Evolutionary conservation across 768 basidiomycete species (phyloP), one percentile per base, ranked within the genome.

Genomic region (Calocera viscosa): DNA sequence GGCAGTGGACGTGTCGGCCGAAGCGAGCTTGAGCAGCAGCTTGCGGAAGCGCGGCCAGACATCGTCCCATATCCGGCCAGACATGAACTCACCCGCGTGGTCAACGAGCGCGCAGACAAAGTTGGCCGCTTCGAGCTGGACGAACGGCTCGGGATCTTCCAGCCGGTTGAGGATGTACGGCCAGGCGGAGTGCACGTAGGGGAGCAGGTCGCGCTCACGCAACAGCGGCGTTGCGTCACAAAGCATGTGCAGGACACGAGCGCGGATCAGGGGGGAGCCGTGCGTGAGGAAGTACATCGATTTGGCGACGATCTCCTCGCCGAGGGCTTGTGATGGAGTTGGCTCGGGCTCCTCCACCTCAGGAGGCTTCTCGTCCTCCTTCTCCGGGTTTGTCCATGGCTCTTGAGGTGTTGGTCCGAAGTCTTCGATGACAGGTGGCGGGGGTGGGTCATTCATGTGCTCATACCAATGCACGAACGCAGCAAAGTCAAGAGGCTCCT

Each of bases 221-320:
- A 81, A 73, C 5, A 94, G 85, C 0, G 88, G 83, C 2, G 90
- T 84, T 1, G 94, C 86, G 1, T 85, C 83, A 14, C 83, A 78
- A 41, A 99, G 78, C 16, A 99, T 80, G 1, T 80, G 77, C 64
- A 98, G 80, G 53, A 98, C 90, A 22, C 87, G 85, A 1, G 90
- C 85, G 11, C 94, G 90, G 68, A 98, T 88, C 70, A 86, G 81
- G 0, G 94, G 83, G 11, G 94, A 94, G 5, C 84, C 80, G 71
- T 99, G 95, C 0, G 95, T 92, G 30, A 98, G 82, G 78, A 96
- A 96, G 76, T 87, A 91, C 14, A 92, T 75, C 0, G 92, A 91
- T 64, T 94, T 88, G 5, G 85, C 82, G 41, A 97, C 85, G 67
- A 99, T 96, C 71, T 91, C 87, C 64, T 85, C 86, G 14, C 90